A percentile compares a stretch with the other conserved stretches of the same genome.
phyloP scores from a whole-genome alignment of 2,329 filamentous ascomycete genomes.

The Nemania diffusa region DNA sequence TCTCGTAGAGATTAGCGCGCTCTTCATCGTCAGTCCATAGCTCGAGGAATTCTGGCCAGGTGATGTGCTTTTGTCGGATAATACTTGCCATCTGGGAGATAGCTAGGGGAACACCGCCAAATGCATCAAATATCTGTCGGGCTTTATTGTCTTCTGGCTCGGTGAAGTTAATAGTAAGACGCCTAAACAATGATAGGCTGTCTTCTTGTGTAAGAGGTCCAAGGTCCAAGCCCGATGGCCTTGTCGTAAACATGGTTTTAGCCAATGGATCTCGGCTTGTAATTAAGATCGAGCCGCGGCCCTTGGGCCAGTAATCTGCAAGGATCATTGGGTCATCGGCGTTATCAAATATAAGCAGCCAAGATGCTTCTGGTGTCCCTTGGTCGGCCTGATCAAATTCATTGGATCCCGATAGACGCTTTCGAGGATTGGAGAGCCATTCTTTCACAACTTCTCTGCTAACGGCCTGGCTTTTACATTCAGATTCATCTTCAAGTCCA shows the following conservation, averaged over 20 bases:
- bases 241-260: conserved; percentile 23
- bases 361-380: conserved; percentile 28
- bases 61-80: background rate
- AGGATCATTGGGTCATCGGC: conserved; percentile 42
- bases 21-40: background rate
- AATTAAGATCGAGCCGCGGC: conserved; percentile 42
- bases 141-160: no score
- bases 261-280: conserved; percentile 44
- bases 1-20: background rate
- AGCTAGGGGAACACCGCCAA: no score
- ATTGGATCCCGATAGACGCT: background rate
- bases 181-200: no score
- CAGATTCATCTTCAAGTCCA: background rate
- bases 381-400: no score
- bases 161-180: no score
- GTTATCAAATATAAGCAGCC: conserved; percentile 46
- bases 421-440: background rate
- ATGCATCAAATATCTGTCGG: no score
- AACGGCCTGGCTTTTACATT: background rate
- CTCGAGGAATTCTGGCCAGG: background rate
- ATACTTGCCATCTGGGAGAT: no score
- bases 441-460: background rate
- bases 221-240: background rate
- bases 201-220: no score
- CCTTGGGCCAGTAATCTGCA: conserved; percentile 42